Base-by-base conservation (phyloP, 2,329 filamentous ascomycete genomes). In the Xylaria sp. region DNA sequence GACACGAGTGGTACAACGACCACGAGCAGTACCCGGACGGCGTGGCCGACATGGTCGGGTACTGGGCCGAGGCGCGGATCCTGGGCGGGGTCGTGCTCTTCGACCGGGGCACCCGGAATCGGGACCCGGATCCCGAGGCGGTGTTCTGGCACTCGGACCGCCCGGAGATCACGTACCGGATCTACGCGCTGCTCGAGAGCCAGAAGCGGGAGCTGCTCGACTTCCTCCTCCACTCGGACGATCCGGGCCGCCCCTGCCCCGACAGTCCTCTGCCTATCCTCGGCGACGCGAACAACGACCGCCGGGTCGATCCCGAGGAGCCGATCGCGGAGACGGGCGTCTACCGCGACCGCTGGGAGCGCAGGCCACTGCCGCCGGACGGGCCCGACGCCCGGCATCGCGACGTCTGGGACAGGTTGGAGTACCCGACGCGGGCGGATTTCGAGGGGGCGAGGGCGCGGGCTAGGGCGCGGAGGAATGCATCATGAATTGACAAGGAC, bases 301-400 rank as follows among this genome's bases (percentile, higher is more conserved):
- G 41, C 5, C 62, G 66, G 7, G 56, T 69, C 2, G 68, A 70
- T 19, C 63, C 66, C 0, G 64, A 69, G 24, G 64, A 67, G 34
- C 55, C 57, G 0, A 61, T 67, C 13, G 22, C 38, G 2, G 44
- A 44, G 1, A 68, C 62, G 0, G 62, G 63, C 1, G 59, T 71
- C 1, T 71, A 67, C 45, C 59, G 67, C 7, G 63, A 70, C 41
- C 21, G 43, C 9, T 70, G 66, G 67, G 68, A 70, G 42, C 56
- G 68, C 21, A 60, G 42, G 45, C 50, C 48, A 7, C 54, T 57
- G 18, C 34, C 21, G 11, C 19, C 17, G 24, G 40, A 49, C 18
- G 39, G 42, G 4, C 19, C 21, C 16, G 51, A 54, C 41, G 5
- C 4, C 16, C 46, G 52, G 21, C 38, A 19, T 4, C 37, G 42